phyloP scores from a whole-genome alignment of 164 flowering plant species.

The Vitis rotundifolia region DNA sequence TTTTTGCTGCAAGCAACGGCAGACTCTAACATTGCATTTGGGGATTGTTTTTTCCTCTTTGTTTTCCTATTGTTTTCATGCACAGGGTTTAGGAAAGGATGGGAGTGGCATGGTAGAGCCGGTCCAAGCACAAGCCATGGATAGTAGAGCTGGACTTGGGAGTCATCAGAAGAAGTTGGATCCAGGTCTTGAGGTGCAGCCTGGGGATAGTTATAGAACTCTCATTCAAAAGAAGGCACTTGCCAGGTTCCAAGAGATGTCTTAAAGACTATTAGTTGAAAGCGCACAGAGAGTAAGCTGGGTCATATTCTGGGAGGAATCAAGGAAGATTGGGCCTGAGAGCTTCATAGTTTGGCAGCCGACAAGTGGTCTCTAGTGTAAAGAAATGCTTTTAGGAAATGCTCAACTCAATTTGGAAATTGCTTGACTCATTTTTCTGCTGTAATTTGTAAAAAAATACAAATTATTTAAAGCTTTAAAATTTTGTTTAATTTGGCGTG shows the following conservation, averaged over 20 bases:
- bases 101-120: slow-evolving; percentile 96
- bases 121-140: slow-evolving; percentile 76
- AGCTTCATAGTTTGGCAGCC: no score
- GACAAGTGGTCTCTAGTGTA: no score
- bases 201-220: slow-evolving; percentile 89
- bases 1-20: neutral
- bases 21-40: slow-evolving; percentile 9
- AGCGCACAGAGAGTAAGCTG: no score
- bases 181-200: slow-evolving; percentile 76
- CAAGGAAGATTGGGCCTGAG: no score
- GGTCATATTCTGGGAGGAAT: no score
- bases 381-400: no score
- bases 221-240: slow-evolving; percentile 89
- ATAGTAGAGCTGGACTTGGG: slow-evolving; percentile 85
- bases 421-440: no score
- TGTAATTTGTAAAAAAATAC: no score
- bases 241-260: slow-evolving; percentile 92
- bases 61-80: slow-evolving; percentile 10
- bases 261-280: slow-evolving; percentile 11
- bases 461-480: no score
- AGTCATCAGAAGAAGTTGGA: slow-evolving; percentile 78
- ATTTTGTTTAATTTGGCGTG: no score
- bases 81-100: slow-evolving; percentile 93
- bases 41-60: slow-evolving; percentile 16
- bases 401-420: no score